Base-by-base conservation (phyloP, 768 basidiomycete genomes). In the Naganishia friedmannii region DNA sequence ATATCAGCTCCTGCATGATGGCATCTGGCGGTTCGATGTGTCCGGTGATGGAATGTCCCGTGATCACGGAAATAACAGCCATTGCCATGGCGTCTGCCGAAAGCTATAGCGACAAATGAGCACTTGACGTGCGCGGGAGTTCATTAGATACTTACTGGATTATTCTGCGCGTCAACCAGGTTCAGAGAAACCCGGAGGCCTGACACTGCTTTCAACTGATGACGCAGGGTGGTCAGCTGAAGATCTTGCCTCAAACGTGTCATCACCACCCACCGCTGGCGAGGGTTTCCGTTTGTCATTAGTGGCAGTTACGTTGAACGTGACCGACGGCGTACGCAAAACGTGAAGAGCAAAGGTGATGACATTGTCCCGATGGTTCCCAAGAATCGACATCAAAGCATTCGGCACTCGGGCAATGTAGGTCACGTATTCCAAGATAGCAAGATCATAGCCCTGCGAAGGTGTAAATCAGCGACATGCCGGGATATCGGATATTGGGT, bases 371-470 rank as follows among this genome's bases (percentile, higher is more conserved):
- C 54, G 58, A 37, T 77, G 66, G 6, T 48, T 53, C 4, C 31
- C 31, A 6, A 78, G 29, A 29, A 76, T 60, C 2, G 53, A 10
- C 0, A 73, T 72, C 26, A 77, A 28, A 7, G 73, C 72, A n/a
- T 69, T 66, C 0, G 68, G 57, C 19, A 51, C 67, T 42, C 72
- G 53, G 15, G 69, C 72, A 12, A 79, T 28, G 13, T 67, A 69
- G 4, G 68, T 70, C 26, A 77, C 65, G 42, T 73, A 77, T 3
- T 78, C 39, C 29, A 79, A 68, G 55, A 75, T 72, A 3, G 73
- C 63, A 15, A 70, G 53, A 54, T 77, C 72, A 67, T 77, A 74
- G 26, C 70, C 56, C 74, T 79, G 29, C 21, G 37, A 29, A 13
- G 26, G 34, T 48, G 12, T 12, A 21, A 12, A 48, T 26, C 13